Conservation (phyloP, 139 green algal species). For the Raphidocelis subcapitata region DNA sequence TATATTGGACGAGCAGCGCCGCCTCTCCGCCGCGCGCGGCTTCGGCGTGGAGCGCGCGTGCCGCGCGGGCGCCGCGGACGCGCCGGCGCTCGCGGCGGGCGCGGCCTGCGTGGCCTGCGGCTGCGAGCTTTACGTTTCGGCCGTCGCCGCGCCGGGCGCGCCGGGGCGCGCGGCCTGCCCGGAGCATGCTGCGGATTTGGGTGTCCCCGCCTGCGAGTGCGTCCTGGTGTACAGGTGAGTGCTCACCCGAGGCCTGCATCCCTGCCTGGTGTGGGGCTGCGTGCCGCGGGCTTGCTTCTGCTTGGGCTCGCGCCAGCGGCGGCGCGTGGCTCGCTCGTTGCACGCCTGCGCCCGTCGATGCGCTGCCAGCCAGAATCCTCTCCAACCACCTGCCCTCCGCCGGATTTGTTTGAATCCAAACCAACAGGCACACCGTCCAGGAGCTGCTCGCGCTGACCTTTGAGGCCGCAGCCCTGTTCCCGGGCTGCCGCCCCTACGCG, state of each 20-base stretch:
- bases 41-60: background rate
- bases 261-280: no score
- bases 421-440: slow-evolving; percentile 16
- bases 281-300: no score
- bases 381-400: no score
- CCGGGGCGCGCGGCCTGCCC: slow-evolving; percentile 55
- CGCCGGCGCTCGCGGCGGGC: no score
- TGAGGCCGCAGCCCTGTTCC: background rate
- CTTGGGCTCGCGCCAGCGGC: no score
- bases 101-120: slow-evolving; percentile 66
- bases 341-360: no score
- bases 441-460: slow-evolving; percentile 30
- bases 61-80: slow-evolving; percentile 22
- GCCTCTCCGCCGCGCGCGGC: background rate
- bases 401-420: no score
- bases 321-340: no score
- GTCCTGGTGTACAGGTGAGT: slow-evolving; percentile 59
- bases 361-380: no score
- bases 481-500: no score
- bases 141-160: slow-evolving; percentile 41
- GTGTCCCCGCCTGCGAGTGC: slow-evolving; percentile 20
- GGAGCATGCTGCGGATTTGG: slow-evolving; percentile 56
- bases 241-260: background rate
- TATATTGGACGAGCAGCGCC: no score
- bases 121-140: slow-evolving; percentile 67